phyloP scores from a whole-genome alignment of 768 basidiomycete species.

The Leccinum subgranulosum region DNA sequence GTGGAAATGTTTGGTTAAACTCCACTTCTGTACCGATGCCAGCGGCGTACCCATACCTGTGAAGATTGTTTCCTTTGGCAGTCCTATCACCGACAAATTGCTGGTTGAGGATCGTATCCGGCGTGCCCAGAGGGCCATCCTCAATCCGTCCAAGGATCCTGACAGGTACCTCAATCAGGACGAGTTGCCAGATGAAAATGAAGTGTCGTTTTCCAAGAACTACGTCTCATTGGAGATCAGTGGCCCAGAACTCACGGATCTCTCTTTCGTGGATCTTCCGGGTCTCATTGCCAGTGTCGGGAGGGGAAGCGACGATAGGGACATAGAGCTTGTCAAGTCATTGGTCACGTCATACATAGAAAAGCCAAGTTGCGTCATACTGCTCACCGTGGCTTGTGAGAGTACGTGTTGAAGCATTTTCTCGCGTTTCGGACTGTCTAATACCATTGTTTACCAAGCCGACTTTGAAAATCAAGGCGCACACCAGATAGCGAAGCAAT shows the following conservation, averaged over 20 bases:
- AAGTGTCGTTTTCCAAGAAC: conserved; percentile 49
- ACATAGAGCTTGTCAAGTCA: conserved; percentile 59
- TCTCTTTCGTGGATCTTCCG: conserved; percentile 65
- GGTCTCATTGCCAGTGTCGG: conserved; percentile 61
- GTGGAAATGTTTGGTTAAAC: conserved; percentile 52
- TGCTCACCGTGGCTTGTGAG: conserved; percentile 56
- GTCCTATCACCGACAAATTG: conserved; percentile 45
- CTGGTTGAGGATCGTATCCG: conserved; percentile 66
- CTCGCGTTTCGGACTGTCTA: conserved; percentile 33
- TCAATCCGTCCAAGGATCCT: conserved; percentile 47
- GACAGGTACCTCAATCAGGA: conserved; percentile 16
- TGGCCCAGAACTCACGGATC: conserved; percentile 56
- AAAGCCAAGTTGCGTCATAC: conserved; percentile 65
- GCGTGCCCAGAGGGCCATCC: conserved; percentile 61
- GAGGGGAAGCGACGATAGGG: conserved; percentile 43
- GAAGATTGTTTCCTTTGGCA: conserved; percentile 43
- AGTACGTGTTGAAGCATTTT: conserved; percentile 12
- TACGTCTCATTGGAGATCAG: conserved; percentile 58
- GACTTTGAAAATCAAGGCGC: conserved; percentile 82
- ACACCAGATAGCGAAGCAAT: conserved; percentile 55
- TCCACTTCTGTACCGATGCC: conserved; percentile 43
- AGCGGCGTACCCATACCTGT: conserved; percentile 38
- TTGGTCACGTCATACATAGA: conserved; percentile 59
- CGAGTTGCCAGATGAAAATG: conserved; percentile 10
- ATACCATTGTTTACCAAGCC: conserved; percentile 43